phyloP scores from a whole-genome alignment of 257 asterid species.

The Linaria vulgaris region DNA sequence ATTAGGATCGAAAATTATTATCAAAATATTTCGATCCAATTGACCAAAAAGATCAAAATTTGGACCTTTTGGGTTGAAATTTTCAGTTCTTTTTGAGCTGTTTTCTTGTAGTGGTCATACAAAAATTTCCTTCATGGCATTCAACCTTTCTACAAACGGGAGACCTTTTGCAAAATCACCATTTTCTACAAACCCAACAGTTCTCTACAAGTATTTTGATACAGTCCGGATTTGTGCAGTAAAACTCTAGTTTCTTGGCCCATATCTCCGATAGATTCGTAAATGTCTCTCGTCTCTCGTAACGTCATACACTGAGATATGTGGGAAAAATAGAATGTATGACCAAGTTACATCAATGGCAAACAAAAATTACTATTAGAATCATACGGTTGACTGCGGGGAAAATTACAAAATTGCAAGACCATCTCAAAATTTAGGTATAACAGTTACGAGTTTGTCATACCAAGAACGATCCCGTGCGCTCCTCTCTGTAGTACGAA shows the following conservation, averaged over 20 bases:
- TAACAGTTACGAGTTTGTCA: not conserved
- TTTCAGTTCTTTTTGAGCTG: too few species aligned
- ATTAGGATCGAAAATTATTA: too few species aligned
- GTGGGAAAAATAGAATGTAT: not conserved
- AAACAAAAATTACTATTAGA: not conserved
- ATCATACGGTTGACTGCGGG: not conserved
- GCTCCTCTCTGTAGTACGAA: slow-evolving; percentile 91
- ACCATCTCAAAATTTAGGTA: not conserved
- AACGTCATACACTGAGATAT: slow-evolving; percentile 64
- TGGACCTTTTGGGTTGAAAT: too few species aligned
- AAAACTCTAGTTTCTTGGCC: slow-evolving; percentile 63
- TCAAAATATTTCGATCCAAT: too few species aligned
- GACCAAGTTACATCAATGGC: not conserved
- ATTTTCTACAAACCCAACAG: not conserved
- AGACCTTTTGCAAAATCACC: too few species aligned
- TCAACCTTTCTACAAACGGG: too few species aligned
- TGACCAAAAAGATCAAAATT: too few species aligned
- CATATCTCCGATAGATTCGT: slow-evolving; percentile 62
- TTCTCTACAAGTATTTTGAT: slow-evolving; percentile 78
- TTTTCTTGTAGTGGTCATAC: too few species aligned
- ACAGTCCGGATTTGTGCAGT: slow-evolving; percentile 75
- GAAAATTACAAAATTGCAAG: not conserved
- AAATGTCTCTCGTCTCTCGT: slow-evolving; percentile 82
- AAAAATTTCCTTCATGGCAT: too few species aligned
- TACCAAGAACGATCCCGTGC: slow-evolving; percentile 85